A percentile compares a stretch with the other conserved stretches of the same genome.
Conservation (phyloP, 2,329 filamentous ascomycete species). For the Canariomyces notabilis region DNA sequence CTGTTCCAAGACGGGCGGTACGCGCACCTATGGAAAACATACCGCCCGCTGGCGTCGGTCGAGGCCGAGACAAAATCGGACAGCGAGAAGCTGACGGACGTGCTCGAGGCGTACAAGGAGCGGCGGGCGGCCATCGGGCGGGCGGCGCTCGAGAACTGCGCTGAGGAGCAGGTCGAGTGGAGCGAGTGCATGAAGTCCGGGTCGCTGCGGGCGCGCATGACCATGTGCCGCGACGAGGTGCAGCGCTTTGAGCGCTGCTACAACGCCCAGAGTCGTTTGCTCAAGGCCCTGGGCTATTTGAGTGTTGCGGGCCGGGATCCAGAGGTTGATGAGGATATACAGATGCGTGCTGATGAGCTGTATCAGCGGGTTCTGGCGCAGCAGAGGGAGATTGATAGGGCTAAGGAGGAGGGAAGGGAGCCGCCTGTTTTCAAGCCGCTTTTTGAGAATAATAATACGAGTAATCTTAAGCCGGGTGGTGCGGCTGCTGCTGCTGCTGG, state of each 20-base stretch:
- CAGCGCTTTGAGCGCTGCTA: slow-evolving; percentile 80
- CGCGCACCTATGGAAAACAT: slow-evolving; percentile 89
- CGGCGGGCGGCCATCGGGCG: slow-evolving; percentile 71
- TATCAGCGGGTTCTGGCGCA: slow-evolving; percentile 84
- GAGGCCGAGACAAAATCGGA: slow-evolving; percentile 67
- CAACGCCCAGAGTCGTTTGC: slow-evolving; percentile 81
- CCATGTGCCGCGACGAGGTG: slow-evolving; percentile 76
- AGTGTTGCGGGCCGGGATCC: slow-evolving; percentile 58
- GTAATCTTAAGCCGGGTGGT: slow-evolving; percentile 20
- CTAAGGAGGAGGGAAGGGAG: slow-evolving; percentile 56
- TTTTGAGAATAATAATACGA: slow-evolving; percentile 39
- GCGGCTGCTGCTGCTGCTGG: background rate
- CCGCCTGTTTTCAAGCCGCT: slow-evolving; percentile 56
- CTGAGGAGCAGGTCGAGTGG: slow-evolving; percentile 77
- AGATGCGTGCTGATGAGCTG: slow-evolving; percentile 90
- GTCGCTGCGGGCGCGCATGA: slow-evolving; percentile 64
- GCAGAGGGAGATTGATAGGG: slow-evolving; percentile 68
- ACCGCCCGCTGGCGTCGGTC: slow-evolving; percentile 66
- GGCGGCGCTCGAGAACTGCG: slow-evolving; percentile 89
- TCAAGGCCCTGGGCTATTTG: slow-evolving; percentile 86
- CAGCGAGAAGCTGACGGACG: slow-evolving; percentile 72
- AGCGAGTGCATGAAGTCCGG: slow-evolving; percentile 74
- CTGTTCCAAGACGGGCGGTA: slow-evolving; percentile 58
- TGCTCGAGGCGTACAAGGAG: slow-evolving; percentile 80
- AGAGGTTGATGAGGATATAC: slow-evolving; percentile 77